Percentiles rank a stretch among this genome's conserved stretches.
Conservation (phyloP, 1,284 basidiomycete genomes). For the Fomitopsis betulina region DNA sequence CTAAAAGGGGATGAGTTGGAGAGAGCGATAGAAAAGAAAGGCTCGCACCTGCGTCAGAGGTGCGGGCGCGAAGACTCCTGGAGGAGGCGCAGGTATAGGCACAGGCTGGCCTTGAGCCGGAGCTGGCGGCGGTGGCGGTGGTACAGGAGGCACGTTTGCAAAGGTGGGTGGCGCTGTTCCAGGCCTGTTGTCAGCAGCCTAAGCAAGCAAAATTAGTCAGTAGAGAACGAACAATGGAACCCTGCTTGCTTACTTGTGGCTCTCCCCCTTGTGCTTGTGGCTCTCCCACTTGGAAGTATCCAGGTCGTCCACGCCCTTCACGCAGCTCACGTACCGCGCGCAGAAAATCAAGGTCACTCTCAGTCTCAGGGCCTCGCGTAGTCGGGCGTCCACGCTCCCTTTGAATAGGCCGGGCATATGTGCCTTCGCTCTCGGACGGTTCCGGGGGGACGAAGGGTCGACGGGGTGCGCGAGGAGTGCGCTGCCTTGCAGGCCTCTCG, state of each 20-base stretch:
- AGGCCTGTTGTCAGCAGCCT: neutral
- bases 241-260: neutral
- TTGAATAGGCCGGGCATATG: neutral
- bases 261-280: neutral
- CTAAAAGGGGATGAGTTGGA: slow-evolving; percentile 29
- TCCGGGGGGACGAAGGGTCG: neutral
- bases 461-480: neutral
- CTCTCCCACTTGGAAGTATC: neutral
- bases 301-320: slow-evolving; percentile 3
- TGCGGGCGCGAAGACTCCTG: slow-evolving; percentile 8
- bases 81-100: slow-evolving; percentile 3
- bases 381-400: neutral
- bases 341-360: slow-evolving; percentile 16
- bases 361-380: slow-evolving; percentile 6
- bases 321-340: slow-evolving; percentile 8
- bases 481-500: slow-evolving; percentile 1
- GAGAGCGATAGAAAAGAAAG: slow-evolving; percentile 29
- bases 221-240: no score
- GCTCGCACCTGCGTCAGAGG: slow-evolving; percentile 9
- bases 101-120: neutral
- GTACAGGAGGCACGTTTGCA: neutral
- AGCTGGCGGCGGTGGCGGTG: no score
- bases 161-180: slow-evolving; percentile 5
- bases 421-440: neutral
- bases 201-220: neutral